Evolutionary conservation across 2,329 filamentous ascomycete species (phyloP), one percentile per base, ranked within the genome.

Genomic region (Tolypocladium amazonense): DNA sequence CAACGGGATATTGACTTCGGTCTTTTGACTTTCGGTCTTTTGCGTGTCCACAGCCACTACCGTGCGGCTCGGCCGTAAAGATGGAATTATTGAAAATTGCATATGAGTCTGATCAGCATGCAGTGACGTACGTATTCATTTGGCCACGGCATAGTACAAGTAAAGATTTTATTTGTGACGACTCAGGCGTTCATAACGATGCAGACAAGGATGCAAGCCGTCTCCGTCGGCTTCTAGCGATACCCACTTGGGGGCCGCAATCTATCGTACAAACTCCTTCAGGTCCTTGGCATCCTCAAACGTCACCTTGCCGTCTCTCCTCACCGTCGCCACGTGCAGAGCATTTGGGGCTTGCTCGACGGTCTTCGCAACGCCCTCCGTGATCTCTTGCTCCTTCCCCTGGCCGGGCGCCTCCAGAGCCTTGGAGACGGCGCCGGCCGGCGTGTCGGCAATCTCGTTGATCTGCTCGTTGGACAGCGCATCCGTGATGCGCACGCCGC

Each of bases 391-490:
- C 7, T 65, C 59, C 62, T 75, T 75, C 20, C 75, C 76, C 63
- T 74, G 75, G 6, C 67, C 71, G 9, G 73, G 73, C 54, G 76
- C 65, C 64, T 80, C 81, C 12, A 88, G 72, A 2, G 86, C 86
- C 41, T 83, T 77, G 2, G 84, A 77, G 0, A 89, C 81, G 1
- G 81, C 80, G 1, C 92, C 93, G 0, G 90, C 84, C 38, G 92
- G 88, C 7, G 86, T 80, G 69, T 92, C 88, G 0, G 93, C 93
- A 62, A 97, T 89, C 75, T 97, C 94, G 65, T 96, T 92, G 59
- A 97, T 84, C 65, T 99, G 88, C 56, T 87, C 83, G 35, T 81
- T 79, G 5, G 87, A 90, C 64, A 99, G 78, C 3, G 89, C 83
- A 64, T 99, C 93, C 58, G 84, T 86, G 52, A 96, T 77, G 20